Percentiles rank a stretch among this genome's conserved stretches.
phyloP scores from a whole-genome alignment of 2,329 filamentous ascomycete genomes.

The Xylaria sp. region DNA sequence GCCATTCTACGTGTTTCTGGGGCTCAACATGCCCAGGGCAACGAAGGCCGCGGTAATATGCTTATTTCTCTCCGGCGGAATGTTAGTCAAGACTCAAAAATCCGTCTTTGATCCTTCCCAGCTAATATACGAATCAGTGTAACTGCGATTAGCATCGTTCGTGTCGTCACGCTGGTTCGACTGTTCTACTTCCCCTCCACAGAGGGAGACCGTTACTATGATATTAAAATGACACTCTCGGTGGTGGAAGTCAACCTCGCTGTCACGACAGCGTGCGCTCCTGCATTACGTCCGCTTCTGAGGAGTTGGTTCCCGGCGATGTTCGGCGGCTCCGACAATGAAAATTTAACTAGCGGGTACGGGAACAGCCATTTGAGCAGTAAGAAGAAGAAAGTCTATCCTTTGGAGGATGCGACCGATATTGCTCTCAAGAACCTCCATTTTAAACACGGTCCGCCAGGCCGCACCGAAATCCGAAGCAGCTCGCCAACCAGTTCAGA shows the following conservation, averaged over 20 bases:
- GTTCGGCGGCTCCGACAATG: conserved; percentile 12
- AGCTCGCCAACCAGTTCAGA: conserved; percentile 40
- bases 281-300: conserved; percentile 2
- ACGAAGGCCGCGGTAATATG: conserved; percentile 41
- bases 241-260: conserved; percentile 9
- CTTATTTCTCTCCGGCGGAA: conserved; percentile 40
- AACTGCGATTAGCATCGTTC: conserved; percentile 1
- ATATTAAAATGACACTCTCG: conserved; percentile 9
- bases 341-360: conserved; percentile 3
- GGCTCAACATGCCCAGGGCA: conserved; percentile 41
- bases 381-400: not conserved
- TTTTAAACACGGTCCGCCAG: not conserved
- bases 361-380: not conserved
- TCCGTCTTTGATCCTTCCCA: too few species aligned
- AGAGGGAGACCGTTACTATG: conserved; percentile 1
- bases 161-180: conserved; percentile 1
- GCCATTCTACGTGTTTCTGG: conserved; percentile 44
- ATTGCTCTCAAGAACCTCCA: conserved; percentile 17
- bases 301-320: not conserved
- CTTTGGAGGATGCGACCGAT: not conserved
- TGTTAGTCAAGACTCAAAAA: not conserved
- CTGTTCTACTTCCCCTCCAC: conserved; percentile 3
- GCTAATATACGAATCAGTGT: not conserved
- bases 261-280: conserved; percentile 2
- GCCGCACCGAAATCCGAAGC: conserved; percentile 38